Evolutionary conservation across 1,139 yeast species (phyloP), one percentile per base, ranked within the genome.

Genomic region (Taphrina wiesneri): DNA sequence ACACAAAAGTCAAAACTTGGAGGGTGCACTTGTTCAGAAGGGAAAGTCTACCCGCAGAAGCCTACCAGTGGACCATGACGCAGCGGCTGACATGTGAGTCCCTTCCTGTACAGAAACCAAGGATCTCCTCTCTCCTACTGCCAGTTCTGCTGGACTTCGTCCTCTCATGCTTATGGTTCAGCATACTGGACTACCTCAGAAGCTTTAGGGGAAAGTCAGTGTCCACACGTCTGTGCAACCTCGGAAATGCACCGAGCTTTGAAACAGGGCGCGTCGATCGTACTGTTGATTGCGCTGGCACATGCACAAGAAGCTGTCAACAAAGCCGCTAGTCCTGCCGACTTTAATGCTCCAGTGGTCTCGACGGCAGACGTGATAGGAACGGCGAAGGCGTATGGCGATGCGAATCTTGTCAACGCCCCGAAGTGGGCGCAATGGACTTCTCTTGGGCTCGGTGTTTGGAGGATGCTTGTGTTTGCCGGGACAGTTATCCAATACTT

Each of bases 1-100:
- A 26, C 28, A 52, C 56, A 52, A 52, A 52, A 52, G 56, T 52
- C 56, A 52, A 52, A 52, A 52, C 56, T 52, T 51, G 11, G 19
- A 21, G n/a, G 11, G 28, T 19, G 43, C 28, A 21, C 11, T 21
- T 45, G 7, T 21, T 28, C n/a, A 45, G 21, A 45, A n/a, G 21
- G 49, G 49, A 7, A 45, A 45, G 25, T 45, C 25, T 21, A 21
- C 28, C 49, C 49, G 49, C 25, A 45, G n/a, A 26, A 9, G 25
- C 43, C 17, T 15, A 39, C 17, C n/a, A n/a, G 9, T 32, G 11
- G 39, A 7, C 39, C 49, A 45, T 45, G 49, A 45, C 49, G 49
- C 49, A 45, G 45, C 4, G 45, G 34, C 34, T 30, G 34, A 30
- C 34, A 30, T 30, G 34, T 30, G 34, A 30, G 34, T 30, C 34